Base-by-base conservation (phyloP, 192 early-diverging fungal species). In the Mycoemilia scoparia region DNA sequence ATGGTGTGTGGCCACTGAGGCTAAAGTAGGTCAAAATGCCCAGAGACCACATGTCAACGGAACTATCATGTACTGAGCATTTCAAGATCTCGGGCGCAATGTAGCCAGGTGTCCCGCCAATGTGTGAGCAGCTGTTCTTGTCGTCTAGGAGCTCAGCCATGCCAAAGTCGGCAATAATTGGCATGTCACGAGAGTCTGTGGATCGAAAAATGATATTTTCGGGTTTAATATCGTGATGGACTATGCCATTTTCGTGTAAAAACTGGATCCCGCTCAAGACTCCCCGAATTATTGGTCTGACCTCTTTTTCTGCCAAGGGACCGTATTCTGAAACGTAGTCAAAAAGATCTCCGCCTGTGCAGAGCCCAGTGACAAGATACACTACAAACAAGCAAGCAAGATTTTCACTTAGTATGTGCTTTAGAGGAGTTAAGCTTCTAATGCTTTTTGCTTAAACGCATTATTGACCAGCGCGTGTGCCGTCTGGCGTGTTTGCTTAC, bases 301-400 rank as follows among this genome's bases (percentile, higher is more conserved):
- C 88, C 39, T 91, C 86, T 3, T 54, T 37, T 51, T 97, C 93
- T 40, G 60, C 67, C 32, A 79, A 79, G 35, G 38, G 71, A 30
- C 51, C 74, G 59, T 70, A 68, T 31, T 51, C 65, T 45, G 53
- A 71, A 34, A 97, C 81, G 21, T 80, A 64, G 43, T 93, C 82
- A 51, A 93, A 95, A 18, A 98, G 57, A 57, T 98, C 93, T 15
- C 90, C 90, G 21, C 93, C 93, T 4, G 66, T 68, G 19, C 74
- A 79, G 29, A 77, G 52, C 42, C 84, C 83, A 6, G 71, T 81
- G 9, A 87, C 70, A 22, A 87, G 40, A 39, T 87, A 87, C 27
- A 78, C 70, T n/a, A n/a, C n/a, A n/a, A n/a, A n/a, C n/a, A n/a
- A n/a, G n/a, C n/a, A n/a, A n/a, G n/a, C n/a, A n/a, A n/a, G n/a